Evolutionary conservation across 2,329 filamentous ascomycete species (phyloP).

Genomic region (Cadophora sp.): DNA sequence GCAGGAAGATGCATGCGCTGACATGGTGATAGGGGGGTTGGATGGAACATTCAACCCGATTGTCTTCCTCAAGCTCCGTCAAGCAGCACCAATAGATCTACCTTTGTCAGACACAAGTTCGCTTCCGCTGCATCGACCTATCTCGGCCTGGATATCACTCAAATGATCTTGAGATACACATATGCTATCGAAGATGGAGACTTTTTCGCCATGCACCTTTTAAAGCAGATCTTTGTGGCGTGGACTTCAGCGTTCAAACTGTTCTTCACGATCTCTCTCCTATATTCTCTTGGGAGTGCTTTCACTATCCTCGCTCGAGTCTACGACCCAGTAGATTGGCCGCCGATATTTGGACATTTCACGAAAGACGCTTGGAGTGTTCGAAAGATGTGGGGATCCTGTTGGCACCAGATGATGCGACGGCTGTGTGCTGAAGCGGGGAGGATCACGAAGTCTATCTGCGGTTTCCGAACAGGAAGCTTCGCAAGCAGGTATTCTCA

Average conservation of each 20-base stretch:
- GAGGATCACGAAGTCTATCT: background rate
- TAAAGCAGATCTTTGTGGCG: background rate
- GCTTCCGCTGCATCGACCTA: background rate
- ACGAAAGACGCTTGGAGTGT: slow-evolving; percentile 1
- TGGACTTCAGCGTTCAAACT: background rate
- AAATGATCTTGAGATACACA: background rate
- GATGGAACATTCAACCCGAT: background rate
- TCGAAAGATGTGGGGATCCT: slow-evolving; percentile 6
- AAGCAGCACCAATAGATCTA: background rate
- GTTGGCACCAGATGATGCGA: slow-evolving; percentile 17
- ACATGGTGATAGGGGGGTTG: background rate
- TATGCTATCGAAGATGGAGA: background rate
- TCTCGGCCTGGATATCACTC: background rate
- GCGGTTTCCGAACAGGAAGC: background rate
- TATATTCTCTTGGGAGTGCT: background rate
- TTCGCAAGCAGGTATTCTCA: slow-evolving; percentile 12
- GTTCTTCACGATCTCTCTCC: background rate
- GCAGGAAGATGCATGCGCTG: background rate
- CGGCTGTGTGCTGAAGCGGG: slow-evolving; percentile 13
- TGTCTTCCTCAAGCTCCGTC: background rate
- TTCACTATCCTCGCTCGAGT: background rate
- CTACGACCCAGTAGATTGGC: background rate
- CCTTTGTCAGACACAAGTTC: background rate
- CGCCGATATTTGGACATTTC: slow-evolving; percentile 10
- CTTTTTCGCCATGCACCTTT: background rate